Evolutionary conservation across 73 alveolate genomes (phyloP), one percentile per base, ranked within the genome.

Genomic region (Symbiodinium natans): DNA sequence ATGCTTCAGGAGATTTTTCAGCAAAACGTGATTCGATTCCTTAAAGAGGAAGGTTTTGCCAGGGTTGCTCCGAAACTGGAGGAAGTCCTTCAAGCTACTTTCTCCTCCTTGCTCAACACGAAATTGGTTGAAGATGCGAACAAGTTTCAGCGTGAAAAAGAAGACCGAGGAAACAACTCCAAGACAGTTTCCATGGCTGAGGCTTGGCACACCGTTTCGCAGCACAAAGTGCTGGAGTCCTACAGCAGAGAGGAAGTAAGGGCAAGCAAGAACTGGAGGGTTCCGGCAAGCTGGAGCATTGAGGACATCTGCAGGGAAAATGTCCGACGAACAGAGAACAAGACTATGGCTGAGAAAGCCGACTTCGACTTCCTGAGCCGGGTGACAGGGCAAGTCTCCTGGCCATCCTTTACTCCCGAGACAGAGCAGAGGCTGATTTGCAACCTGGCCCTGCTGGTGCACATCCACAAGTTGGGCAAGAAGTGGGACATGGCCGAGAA

Each of bases 401-500:
- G 77, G 77, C 77, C 77, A 59, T n/a, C 77, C 77, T 59, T 59
- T 34, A 59, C 63, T 48, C 63, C 63, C 6, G 77, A 59, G 77
- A 59, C 34, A n/a, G 34, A 59, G 31, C 77, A 59, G 77, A 19
- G 34, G 34, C 77, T 59, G n/a, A 8, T 27, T 6, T 59, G 77
- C 77, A 59, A 59, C 31, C 77, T 17, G 8, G 77, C 77, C 77
- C 31, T 59, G 36, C 77, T 59, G 31, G 31, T 59, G 77, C 77
- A 59, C 77, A 27, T 59, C 36, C 77, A 59, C 31, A 13, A 59
- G 31, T 34, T 59, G 34, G 77, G 77, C n/a, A 59, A 34, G 34
- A 59, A 59, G 77, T 59, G 77, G 77, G 77, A 59, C 36, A n/a
- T 59, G 36, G 77, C 34, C 3, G 77, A 59, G 31, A 59, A 59